Conservation (phyloP, 1,284 basidiomycete genomes). For the Ceratobasidium sp. region DNA sequence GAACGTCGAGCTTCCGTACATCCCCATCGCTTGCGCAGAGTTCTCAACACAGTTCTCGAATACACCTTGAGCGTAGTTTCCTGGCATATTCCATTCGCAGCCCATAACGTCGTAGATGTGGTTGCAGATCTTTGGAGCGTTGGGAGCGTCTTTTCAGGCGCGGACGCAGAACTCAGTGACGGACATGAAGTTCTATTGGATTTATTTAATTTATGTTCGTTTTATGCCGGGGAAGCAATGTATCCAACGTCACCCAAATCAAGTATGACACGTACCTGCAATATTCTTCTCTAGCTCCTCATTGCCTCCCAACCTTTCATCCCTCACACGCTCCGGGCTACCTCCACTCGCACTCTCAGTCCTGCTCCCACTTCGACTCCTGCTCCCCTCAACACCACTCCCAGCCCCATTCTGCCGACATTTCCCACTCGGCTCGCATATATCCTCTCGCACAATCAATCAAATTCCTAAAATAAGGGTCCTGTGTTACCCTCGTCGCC, state of each 20-base stretch:
- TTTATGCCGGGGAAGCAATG: no score
- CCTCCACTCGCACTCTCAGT: no score
- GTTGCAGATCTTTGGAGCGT: slow-evolving; percentile 51
- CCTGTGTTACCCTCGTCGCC: no score
- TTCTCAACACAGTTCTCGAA: slow-evolving; percentile 46
- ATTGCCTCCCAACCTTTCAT: no score
- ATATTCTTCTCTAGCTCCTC: no score
- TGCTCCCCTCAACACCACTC: background rate
- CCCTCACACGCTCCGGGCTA: no score
- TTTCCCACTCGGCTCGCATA: background rate
- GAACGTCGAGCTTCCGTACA: slow-evolving; percentile 47
- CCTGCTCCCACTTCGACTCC: no score
- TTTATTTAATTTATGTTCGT: no score
- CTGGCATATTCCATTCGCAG: slow-evolving; percentile 43
- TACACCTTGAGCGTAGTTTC: slow-evolving; percentile 20
- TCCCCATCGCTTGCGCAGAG: slow-evolving; percentile 42
- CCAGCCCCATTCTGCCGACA: background rate
- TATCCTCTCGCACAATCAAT: no score
- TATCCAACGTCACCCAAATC: no score
- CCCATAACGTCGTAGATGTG: slow-evolving; percentile 55
- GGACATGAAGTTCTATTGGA: slow-evolving; percentile 45
- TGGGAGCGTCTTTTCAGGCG: slow-evolving; percentile 53
- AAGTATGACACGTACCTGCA: slow-evolving; percentile 6
- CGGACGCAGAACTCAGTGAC: slow-evolving; percentile 54
- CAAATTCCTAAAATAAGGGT: no score